Conservation (phyloP, 805 yeast species). For the Kuraishia ogatae region DNA sequence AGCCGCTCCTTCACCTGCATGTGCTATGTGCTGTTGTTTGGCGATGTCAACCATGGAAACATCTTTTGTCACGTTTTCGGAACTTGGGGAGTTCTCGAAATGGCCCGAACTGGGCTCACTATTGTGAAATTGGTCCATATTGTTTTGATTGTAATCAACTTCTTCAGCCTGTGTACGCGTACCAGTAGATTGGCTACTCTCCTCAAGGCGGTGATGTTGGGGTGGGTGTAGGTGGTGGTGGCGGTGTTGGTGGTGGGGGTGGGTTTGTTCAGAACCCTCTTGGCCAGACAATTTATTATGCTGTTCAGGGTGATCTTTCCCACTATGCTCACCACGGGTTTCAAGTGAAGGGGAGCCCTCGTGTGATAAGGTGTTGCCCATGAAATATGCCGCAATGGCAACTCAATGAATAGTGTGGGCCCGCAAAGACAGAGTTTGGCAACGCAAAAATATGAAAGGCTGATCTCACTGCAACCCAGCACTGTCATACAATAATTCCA, state of each 20-base stretch:
- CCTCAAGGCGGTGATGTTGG: not conserved
- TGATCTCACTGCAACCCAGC: no score
- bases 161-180: not conserved
- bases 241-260: conserved; percentile 1
- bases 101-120: not conserved
- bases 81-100: conserved; percentile 1
- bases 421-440: not conserved
- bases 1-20: not conserved
- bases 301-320: not conserved
- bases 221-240: conserved; percentile 1
- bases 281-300: not conserved
- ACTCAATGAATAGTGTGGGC: not conserved
- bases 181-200: not conserved
- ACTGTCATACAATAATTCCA: no score
- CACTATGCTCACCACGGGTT: not conserved
- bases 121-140: not conserved
- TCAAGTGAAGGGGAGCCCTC: not conserved
- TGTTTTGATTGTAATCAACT: not conserved
- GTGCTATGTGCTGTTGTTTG: not conserved
- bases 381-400: not conserved
- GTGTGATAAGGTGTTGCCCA: not conserved
- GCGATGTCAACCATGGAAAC: conserved; percentile 26
- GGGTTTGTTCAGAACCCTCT: conserved; percentile 5
- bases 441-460: not conserved
- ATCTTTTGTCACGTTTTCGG: conserved; percentile 13